Base-by-base conservation (phyloP, 306 rosid species). In the Fragaria ananassa region DNA sequence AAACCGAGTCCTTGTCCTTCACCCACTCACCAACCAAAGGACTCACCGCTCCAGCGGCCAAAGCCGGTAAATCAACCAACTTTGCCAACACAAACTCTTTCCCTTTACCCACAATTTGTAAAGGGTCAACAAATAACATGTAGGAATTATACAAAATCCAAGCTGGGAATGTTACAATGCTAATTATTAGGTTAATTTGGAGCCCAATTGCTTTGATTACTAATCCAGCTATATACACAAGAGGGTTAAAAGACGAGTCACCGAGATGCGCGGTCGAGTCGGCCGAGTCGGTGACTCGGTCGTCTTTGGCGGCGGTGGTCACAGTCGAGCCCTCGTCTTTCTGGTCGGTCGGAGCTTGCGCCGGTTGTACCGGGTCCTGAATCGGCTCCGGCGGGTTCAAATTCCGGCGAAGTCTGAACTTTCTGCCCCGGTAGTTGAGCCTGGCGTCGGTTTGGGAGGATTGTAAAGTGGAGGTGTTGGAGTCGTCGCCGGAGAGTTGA, bases 61-160 rank as follows among this genome's bases (percentile, higher is more conserved):
- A 47, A 14, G 73, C 63, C 64, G 83, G 61, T 4, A 73, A 69
- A 72, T 78, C 77, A 14, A 56, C 63, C 44, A 81, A 6, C 67
- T 83, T 73, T 58, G 82, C 68, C 60, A n/a, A 21, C 4, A 82
- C 10, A 75, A 37, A 81, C 21, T 39, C 75, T 82, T 70, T 86
- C 10, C 89, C 84, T 9, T 57, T 76, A 81, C 77, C 83, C 39
- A 79, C 56, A 62, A 84, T 74, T 79, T 80, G 86, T 58, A 87
- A 85, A 45, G 97, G 98, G 72, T 91, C 86, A 29, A 83, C n/a
- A 44, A 87, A 57, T 12, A 93, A 65, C 82, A 75, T 78, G 62
- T 86, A 89, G 8, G 77, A 76, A 31, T 78, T 77, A 44, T 77
- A 83, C 44, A 76, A 23, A 72, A 86, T 84, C 76, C 81, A 60